Conservation (phyloP, 176 grass and related monocot genomes). For the Ananas comosus region DNA sequence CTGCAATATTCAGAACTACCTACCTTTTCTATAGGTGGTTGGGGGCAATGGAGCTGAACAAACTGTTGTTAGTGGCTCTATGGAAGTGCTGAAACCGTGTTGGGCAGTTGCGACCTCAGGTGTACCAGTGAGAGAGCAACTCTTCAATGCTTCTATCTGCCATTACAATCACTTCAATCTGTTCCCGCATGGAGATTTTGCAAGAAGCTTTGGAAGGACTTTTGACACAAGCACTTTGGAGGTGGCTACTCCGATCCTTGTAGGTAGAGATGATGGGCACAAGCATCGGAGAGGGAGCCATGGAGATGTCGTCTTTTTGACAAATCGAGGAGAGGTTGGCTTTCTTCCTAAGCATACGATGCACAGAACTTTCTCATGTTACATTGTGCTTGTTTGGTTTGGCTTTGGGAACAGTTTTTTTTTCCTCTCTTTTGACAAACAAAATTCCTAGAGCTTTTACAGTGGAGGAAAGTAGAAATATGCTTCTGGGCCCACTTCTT, state of each 20-base stretch:
- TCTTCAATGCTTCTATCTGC: constrained; percentile 96
- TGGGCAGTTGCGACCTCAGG: constrained; percentile 98
- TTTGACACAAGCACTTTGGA: constrained; percentile 66
- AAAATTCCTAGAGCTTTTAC: too few relatives aligned
- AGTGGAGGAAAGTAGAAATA: too few relatives aligned
- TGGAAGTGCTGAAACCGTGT: constrained; percentile 86
- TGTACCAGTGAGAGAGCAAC: constrained; percentile 77
- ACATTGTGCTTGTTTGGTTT: too few relatives aligned
- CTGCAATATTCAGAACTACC: background rate
- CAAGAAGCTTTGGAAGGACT: constrained; percentile 72
- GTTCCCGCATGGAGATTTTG: constrained; percentile 82
- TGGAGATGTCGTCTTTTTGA: constrained; percentile 87
- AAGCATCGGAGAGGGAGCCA: constrained; percentile 88
- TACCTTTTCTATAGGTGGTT: constrained; percentile 49
- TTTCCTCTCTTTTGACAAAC: too few relatives aligned
- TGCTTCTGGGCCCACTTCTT: too few relatives aligned
- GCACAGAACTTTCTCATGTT: too few relatives aligned
- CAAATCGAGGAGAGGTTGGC: constrained; percentile 76
- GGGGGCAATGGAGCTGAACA: constrained; percentile 75
- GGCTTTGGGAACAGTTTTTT: too few relatives aligned
- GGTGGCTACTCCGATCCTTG: constrained; percentile 74
- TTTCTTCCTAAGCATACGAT: background rate
- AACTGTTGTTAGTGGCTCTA: constrained; percentile 78
- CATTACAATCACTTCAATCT: constrained; percentile 74
- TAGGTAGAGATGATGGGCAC: constrained; percentile 76